These are phyloP conservation scores for Wickerhamomyces bisporus DNA, from an alignment of 805 yeast species.

Conservation along the genomic window DNA sequence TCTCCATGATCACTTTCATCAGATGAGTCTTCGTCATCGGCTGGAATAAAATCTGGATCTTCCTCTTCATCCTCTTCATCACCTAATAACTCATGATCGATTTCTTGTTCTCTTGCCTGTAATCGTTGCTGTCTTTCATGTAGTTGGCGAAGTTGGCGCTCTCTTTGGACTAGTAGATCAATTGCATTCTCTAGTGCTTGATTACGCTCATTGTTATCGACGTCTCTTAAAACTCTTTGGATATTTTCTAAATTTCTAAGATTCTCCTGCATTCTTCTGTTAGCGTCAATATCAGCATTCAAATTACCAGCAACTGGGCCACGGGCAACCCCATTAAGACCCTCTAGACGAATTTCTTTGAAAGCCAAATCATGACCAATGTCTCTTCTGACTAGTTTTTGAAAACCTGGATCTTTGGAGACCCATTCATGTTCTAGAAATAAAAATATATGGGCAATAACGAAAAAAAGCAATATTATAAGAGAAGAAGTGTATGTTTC, in stretches of 20 bases:
- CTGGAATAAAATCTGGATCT: conserved; percentile 26
- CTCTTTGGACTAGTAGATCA: neutral
- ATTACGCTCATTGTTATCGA: neutral
- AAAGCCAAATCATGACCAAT: conserved; percentile 41
- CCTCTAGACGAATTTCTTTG: too few relatives aligned
- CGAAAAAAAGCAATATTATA: conserved; percentile 33
- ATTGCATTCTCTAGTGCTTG: neutral
- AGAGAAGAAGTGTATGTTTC: conserved; percentile 23
- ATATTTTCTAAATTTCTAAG: conserved; percentile 5
- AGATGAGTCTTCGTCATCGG: conserved; percentile 16
- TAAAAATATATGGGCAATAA: conserved; percentile 39
- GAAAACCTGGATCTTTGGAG: conserved; percentile 62
- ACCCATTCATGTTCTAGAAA: conserved; percentile 68
- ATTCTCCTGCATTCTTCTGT: conserved; percentile 2
- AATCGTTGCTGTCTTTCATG: neutral
- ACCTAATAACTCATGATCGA: conserved; percentile 12
- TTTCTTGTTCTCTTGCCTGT: too few relatives aligned
- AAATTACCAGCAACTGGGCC: too few relatives aligned
- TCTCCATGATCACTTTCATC: conserved; percentile 12
- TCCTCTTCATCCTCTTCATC: conserved; percentile 24
- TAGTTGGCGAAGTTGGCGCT: conserved; percentile 1
- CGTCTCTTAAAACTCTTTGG: conserved; percentile 5
- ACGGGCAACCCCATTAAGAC: too few relatives aligned
- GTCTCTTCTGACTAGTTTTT: conserved; percentile 48
- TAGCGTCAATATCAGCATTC: neutral